Evolutionary conservation across 2,329 filamentous ascomycete species (phyloP), one percentile per base, ranked within the genome.

Genomic region (Hymenoscyphus infarciens): DNA sequence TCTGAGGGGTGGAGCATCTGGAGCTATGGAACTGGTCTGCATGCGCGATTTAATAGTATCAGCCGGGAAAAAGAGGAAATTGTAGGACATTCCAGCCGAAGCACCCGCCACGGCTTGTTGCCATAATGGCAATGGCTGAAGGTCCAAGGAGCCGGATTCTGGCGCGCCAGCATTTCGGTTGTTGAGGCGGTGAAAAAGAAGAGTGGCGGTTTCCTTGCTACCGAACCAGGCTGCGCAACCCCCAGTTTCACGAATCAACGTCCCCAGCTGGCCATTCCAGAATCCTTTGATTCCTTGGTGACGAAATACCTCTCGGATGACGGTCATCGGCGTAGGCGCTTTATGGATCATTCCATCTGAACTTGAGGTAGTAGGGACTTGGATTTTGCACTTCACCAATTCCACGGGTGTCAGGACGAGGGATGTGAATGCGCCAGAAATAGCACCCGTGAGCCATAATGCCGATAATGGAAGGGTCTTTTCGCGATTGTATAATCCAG

Each of bases 11-110:
- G 81, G 69, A 13, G 77, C 79, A 35, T 82, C 64, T 0, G 61
- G 63, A 11, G 63, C 56, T 53, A 91, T 80, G 5, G 92, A 88
- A 60, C 89, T 84, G 0, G 95, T 99, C 78, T 99, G 95, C 88
- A 99, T 97, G 56, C 94, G 87, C 19, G 91, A 96, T 79, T 99
- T 99, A 80, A 99, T 89, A 0, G 95, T 99, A 75, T 99, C 95
- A 57, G 95, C 95, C 0, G 95, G 95, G 75, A 95, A 99, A 81
- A 98, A 97, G 25, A 96, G 79, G 74, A 98, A 98, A 75, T 99
- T 99, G 79, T 99, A 99, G 39, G 87, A 88, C 79, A 97, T 90
- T 60, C 95, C 95, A 3, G 94, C 95, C 7, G 87, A 86, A 2
- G 94, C 94, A 52, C 94, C 94, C 1, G 93, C 91, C 22, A 91